These are phyloP conservation scores for Colletotrichum gigasporum DNA, from an alignment of 2,329 filamentous ascomycete species.

Conservation along the genomic window DNA sequence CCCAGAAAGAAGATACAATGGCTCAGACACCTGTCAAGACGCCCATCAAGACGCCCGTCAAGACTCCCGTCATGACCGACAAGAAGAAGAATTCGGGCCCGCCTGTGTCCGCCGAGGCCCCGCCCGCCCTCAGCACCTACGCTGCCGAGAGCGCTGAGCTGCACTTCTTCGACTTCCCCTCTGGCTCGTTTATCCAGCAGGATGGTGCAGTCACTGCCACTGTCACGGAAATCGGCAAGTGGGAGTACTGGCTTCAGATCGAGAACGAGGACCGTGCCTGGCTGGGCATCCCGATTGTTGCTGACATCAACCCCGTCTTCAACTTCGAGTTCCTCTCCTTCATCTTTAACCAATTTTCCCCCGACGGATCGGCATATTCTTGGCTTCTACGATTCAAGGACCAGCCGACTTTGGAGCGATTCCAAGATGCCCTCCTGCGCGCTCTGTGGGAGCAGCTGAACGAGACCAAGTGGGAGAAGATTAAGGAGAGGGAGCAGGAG, in stretches of 20 bases:
- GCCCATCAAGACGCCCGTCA: slow-evolving; percentile 49
- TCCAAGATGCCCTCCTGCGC: slow-evolving; percentile 94
- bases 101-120: slow-evolving; percentile 70
- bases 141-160: slow-evolving; percentile 82
- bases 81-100: slow-evolving; percentile 44
- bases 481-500: slow-evolving; percentile 90
- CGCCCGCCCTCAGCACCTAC: slow-evolving; percentile 77
- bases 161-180: slow-evolving; percentile 91
- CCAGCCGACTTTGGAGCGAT: slow-evolving; percentile 80
- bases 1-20: slow-evolving; percentile 46
- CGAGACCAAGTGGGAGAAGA: slow-evolving; percentile 91
- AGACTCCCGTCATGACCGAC: slow-evolving; percentile 42
- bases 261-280: slow-evolving; percentile 79
- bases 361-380: slow-evolving; percentile 90
- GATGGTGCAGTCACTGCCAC: slow-evolving; percentile 79
- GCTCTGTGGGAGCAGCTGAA: slow-evolving; percentile 97
- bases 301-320: slow-evolving; percentile 95
- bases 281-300: slow-evolving; percentile 85
- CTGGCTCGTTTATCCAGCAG: slow-evolving; percentile 84
- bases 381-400: slow-evolving; percentile 95
- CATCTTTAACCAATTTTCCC: slow-evolving; percentile 96
- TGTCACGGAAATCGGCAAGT: slow-evolving; percentile 87
- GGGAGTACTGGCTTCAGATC: slow-evolving; percentile 97
- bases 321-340: slow-evolving; percentile 99
- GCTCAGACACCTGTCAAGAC: slow-evolving; percentile 57